Evolutionary conservation across 805 yeast species (phyloP), one percentile per base, ranked within the genome.

Genomic region (Teunomyces atbi): DNA sequence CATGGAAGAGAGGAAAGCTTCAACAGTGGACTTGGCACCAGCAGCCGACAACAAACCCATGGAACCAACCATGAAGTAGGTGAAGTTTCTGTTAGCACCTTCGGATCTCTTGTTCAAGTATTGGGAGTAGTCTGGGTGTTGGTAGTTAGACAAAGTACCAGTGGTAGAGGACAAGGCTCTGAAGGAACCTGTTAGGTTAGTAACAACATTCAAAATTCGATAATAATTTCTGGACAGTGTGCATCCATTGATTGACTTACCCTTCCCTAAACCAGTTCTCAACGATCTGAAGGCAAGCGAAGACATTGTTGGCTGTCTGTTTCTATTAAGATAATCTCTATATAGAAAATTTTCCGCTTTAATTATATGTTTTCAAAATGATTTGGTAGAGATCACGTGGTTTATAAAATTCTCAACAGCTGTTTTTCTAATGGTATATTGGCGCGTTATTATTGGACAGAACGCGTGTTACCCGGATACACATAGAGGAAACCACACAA

Each of bases 31-130:
- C 73, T 91, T 89, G 65, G 97, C 97, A 64, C 95, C 96, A 46
- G 91, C 96, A 44, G 97, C 95, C 37, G 89, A 77, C 58, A 91
- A 74, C 59, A 90, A 72, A 67, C 97, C 98, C 69, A 89, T 78
- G 38, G 97, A 84, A 58, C 99, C 99, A 58, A 94, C 92, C 91
- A 95, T 90, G 79, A 95, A 92, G 79, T 94, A 94, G 54, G 96
- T 81, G 76, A 86, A 85, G 70, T 85, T 89, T 70, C 96, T 88
- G 59, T 55, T 64, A 60, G 83, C 75, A 64, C 82, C 81, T 64
- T 88, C 96, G 49, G 66, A 58, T 59, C 83, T 75, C 68, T 86
- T 80, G 77, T 85, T 86, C 61, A 90, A 77, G 73, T 89, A 87
- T 57, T 80, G 83, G 53, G 86, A 79, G 71, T 81, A 91, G 73